Evolutionary conservation across 2,329 filamentous ascomycete genomes (phyloP), one percentile per base, ranked within the genome.

Genomic region (Verticillium isaacii): DNA sequence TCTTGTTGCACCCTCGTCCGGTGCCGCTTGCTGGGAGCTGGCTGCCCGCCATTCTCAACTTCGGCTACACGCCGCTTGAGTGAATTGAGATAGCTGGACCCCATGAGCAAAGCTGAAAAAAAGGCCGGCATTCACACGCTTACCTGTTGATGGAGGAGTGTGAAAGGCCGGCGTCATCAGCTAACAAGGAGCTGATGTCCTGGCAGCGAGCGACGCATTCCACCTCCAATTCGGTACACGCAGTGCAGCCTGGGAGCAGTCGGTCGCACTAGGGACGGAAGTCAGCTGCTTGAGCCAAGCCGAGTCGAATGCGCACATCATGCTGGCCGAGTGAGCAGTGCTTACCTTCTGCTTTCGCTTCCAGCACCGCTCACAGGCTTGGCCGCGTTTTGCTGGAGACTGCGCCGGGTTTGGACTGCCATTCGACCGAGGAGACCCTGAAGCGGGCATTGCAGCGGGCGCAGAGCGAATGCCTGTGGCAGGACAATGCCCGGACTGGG

Each of bases 321-420:
- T 36, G 34, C 14, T 14, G 34, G 34, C 34, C 11, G 17, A 6
- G 11, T 32, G 23, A 29, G 32, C 25, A 12, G 50, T 12, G 19
- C 56, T 29, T 34, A 63, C 62, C 57, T 62, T 62, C 36, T 63
- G 62, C 19, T 62, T 63, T 23, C 62, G 54, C 29, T 58, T 63
- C 62, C 62, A 63, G 25, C 60, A 63, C 41, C 62, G 23, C 23
- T 55, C 60, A 36, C 62, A 63, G 12, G 62, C 62, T 34, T 58
- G 60, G 2, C 32, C 55, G 11, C 55, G 55, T 32, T 9, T 57
- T 17, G 55, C 25, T 9, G 54, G 54, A 32, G 54, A 56, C 14
- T 8, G 25, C 23, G 54, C 6, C 54, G 54, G 8, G 14, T 9
- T 32, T 29, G 54, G 54, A 32, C 54, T 56, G n/a, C n/a, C 54